Conservation (phyloP, 768 basidiomycete genomes). For the Mycena filopes region DNA sequence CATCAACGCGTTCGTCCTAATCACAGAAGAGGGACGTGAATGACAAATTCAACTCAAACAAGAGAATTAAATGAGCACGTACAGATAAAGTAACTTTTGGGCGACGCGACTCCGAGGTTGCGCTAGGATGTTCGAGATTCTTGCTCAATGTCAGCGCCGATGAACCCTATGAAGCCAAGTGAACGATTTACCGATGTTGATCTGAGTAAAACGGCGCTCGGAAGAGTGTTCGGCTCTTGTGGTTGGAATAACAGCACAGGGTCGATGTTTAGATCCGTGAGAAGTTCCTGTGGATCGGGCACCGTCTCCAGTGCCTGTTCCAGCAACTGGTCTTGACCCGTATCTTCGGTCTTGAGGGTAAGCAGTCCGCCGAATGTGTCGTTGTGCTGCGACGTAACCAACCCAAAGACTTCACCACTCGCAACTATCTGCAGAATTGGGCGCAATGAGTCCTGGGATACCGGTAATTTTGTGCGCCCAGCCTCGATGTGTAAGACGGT, state of each 20-base stretch:
- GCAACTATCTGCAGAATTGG: background rate
- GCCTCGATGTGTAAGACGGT: background rate
- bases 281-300: background rate
- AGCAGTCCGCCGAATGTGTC: conserved; percentile 4
- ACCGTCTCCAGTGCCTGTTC: background rate
- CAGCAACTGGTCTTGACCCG: background rate
- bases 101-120: too few species aligned
- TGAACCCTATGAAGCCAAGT: too few species aligned
- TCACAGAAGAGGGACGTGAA: too few species aligned
- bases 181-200: too few species aligned
- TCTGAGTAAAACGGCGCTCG: too few species aligned
- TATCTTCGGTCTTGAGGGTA: background rate
- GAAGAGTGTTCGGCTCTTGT: background rate
- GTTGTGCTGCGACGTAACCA: background rate
- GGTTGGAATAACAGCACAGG: background rate
- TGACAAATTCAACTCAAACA: too few species aligned
- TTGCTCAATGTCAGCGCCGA: too few species aligned
- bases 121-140: too few species aligned
- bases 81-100: too few species aligned
- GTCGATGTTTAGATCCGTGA: conserved; percentile 2
- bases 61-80: too few species aligned
- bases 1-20: too few species aligned
- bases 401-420: background rate
- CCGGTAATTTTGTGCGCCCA: background rate
- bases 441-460: background rate